Evolutionary conservation across 1,284 basidiomycete genomes (phyloP), one percentile per base, ranked within the genome.

Genomic region (Irpex sp.): DNA sequence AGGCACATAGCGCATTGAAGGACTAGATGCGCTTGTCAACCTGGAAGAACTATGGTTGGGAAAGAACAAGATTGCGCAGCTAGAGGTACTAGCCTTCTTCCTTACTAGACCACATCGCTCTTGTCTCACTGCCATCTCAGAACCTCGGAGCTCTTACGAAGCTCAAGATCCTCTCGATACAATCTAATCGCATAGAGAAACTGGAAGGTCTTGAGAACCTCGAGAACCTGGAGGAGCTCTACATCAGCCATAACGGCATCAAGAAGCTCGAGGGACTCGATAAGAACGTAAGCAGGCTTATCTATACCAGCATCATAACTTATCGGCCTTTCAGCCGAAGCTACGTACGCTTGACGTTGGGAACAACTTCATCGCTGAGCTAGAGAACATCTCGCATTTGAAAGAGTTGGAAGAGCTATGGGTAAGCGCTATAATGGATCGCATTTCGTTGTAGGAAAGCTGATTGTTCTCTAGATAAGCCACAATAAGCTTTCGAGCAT

Each of bases 31-130:
- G 6, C 78, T 97, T 51, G 82, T 85, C 0, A 91, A 91, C 63
- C 77, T 99, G 8, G 91, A 95, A 66, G 95, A 98, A 68, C 79
- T 99, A 1, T 99, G 96, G 95, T 76, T 98, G 4, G 96, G 96
- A 9, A 99, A 99, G 80, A 99, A 99, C 75, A 98, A 98, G 77
- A 94, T 99, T 64, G 77, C 88, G 4, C 87, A 85, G 72, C 80
- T 99, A 1, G 90, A 96, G 79, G 93, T 91, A 63, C 42, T 73
- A 66, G 36, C 7, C n/a, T 10, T 60, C 19, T 59, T 33, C 6
- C 7, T 7, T 33, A 33, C 28, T 33, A 7, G 28, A 33, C 28
- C 28, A 7, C 7, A 7, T 33, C 28, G 28, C 28, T 33, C 12
- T 12, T 47, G n/a, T 53, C 19, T 59, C 7, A 57, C 58, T 6